Evolutionary conservation across 192 early-diverging fungal species (phyloP).

Genomic region (Backusella psychrophila): DNA sequence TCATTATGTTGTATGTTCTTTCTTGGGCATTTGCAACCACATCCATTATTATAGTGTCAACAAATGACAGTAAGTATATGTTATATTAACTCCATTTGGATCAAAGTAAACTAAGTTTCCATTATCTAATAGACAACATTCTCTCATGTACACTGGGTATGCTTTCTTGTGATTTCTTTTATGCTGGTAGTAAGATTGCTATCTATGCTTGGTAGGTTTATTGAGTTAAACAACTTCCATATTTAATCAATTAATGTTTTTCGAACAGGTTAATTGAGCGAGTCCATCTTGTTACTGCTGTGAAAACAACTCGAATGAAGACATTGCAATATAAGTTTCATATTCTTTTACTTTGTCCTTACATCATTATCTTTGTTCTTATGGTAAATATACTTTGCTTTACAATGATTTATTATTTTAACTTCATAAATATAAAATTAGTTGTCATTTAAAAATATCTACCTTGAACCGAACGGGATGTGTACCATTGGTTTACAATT

Average conservation of each 20-base stretch:
- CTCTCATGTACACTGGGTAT: slow-evolving; percentile 41
- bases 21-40: slow-evolving; percentile 46
- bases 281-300: slow-evolving; percentile 32
- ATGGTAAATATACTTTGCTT: slow-evolving; percentile 25
- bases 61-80: slow-evolving; percentile 38
- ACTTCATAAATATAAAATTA: background rate
- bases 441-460: slow-evolving; percentile 27
- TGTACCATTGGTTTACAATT: slow-evolving; percentile 37
- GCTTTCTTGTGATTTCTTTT: slow-evolving; percentile 40
- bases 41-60: slow-evolving; percentile 39
- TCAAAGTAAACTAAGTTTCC: background rate
- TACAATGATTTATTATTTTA: too few relatives aligned
- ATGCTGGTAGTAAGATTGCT: slow-evolving; percentile 40
- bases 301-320: slow-evolving; percentile 29
- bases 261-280: slow-evolving; percentile 23
- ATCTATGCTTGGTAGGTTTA: slow-evolving; percentile 35
- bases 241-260: background rate
- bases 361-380: slow-evolving; percentile 35
- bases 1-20: slow-evolving; percentile 38
- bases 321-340: slow-evolving; percentile 32
- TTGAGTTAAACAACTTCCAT: background rate
- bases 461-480: slow-evolving; percentile 16
- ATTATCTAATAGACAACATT: slow-evolving; percentile 22
- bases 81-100: background rate
- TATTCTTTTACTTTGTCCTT: slow-evolving; percentile 28